Evolutionary conservation across 257 asterid species (phyloP), one percentile per base, ranked within the genome.

Genomic region (Nicotiana noctiflora): DNA sequence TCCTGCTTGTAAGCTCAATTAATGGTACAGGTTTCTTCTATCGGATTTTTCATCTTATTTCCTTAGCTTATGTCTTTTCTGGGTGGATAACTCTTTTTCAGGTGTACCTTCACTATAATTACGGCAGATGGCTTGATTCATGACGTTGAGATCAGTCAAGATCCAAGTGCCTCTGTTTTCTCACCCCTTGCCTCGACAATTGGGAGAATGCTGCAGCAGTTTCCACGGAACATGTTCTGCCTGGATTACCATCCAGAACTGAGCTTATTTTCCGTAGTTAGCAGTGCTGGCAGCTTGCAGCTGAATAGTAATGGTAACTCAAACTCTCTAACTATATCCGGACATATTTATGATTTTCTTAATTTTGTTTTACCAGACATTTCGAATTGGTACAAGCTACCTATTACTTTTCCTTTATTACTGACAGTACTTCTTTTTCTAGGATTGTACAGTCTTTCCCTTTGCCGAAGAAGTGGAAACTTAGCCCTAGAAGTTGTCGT

Each of bases 71-170:
- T 59, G 23, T 82, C 80, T 72, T 75, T 77, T 82, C 83, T 81
- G 83, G 68, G 79, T 61, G 84, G 76, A 84, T 34, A 81, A 59
- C 65, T 76, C 46, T 55, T 81, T 88, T 87, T 65, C 87, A 96
- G 99, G 94, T 96, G 97, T 79, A 90, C 93, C 87, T 93, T 92
- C 84, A 88, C 91, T 77, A 81, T 93, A 85, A 84, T 92, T 81
- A 86, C 93, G 80, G 88, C 95, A 65, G 98, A 92, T 85, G 98
- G 99, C 72, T 87, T 93, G 77, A 87, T 90, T 88, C 97, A 90
- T 82, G 91, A 92, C 82, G 80, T 92, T 83, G 97, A 96, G 91
- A 90, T 96, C 83, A 89, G 93, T 77, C 92, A 92, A 87, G 96
- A 96, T 86, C 97, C 97, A 64, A 88, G 91, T 70, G 90, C 97